These are phyloP conservation scores for Aspergillus hiratsukae DNA, from an alignment of 2,329 filamentous ascomycete genomes.

Conservation along the genomic window DNA sequence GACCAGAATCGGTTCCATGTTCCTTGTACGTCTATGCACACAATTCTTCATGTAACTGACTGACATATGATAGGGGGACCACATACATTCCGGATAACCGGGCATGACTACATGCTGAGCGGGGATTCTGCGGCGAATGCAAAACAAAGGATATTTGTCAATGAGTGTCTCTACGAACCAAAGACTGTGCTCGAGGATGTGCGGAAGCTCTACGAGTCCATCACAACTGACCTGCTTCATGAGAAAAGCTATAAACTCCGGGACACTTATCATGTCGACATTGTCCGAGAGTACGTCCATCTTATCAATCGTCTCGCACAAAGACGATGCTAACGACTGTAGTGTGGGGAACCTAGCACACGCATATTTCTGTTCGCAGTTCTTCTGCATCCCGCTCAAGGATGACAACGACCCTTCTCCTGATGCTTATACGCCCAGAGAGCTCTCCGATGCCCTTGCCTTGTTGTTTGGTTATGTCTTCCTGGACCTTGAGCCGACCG, in stretches of 20 bases:
- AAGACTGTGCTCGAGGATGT: conserved; percentile 1
- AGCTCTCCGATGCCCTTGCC: conserved; percentile 3
- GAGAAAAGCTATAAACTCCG: background rate
- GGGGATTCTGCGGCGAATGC: background rate
- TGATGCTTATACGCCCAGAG: background rate
- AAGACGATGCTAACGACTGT: background rate
- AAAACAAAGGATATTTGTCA: background rate
- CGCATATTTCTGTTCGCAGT: conserved; percentile 1
- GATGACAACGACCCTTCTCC: background rate
- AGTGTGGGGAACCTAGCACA: conserved; percentile 4
- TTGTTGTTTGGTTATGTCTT: conserved; percentile 8
- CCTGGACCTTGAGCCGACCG: conserved; percentile 5
- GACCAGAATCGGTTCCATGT: conserved; percentile 2
- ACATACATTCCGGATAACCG: conserved; percentile 3
- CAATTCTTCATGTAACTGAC: background rate
- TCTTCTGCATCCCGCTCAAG: conserved; percentile 2
- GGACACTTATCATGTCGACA: conserved; percentile 1
- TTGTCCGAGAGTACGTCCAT: conserved; percentile 2
- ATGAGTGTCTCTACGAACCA: conserved; percentile 1
- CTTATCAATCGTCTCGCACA: too few species aligned
- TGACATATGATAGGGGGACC: background rate
- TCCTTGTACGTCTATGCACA: background rate
- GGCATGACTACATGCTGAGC: conserved; percentile 4
- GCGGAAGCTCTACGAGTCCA: background rate
- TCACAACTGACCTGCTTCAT: background rate